Percentiles rank a stretch among this genome's conserved stretches.
phyloP scores from a whole-genome alignment of 345 rosid genomes.

The Hypericum perforatum region DNA sequence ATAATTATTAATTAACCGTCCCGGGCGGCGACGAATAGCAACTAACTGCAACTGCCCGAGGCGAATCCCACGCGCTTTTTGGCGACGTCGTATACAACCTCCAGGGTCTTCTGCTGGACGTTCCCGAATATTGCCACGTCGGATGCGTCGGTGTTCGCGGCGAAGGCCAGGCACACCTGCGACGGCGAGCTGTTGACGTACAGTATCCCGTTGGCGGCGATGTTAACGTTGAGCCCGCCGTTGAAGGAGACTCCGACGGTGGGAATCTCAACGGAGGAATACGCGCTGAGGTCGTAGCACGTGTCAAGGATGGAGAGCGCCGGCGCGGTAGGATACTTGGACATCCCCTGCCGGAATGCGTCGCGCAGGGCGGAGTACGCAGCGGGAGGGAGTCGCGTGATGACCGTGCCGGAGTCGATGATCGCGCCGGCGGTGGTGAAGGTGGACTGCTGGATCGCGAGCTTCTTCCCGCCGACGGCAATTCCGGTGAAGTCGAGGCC shows the following conservation, averaged over 20 bases:
- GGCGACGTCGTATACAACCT: slow-evolving; percentile 3
- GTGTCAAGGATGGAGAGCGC: slow-evolving; percentile 2
- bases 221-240: slow-evolving; percentile 9
- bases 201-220: background rate
- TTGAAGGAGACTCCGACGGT: slow-evolving; percentile 9
- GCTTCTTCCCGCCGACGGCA: slow-evolving; percentile 11
- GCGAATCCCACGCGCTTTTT: too few species aligned
- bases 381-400: slow-evolving; percentile 11
- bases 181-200: background rate
- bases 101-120: slow-evolving; percentile 2
- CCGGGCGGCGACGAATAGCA: too few species aligned
- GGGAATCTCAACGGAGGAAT: slow-evolving; percentile 9
- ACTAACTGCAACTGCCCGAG: too few species aligned
- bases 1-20: too few species aligned
- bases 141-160: background rate
- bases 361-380: slow-evolving; percentile 6
- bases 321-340: background rate
- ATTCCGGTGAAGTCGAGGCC: slow-evolving; percentile 15
- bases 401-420: slow-evolving; percentile 23
- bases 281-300: slow-evolving; percentile 12
- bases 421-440: background rate
- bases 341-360: slow-evolving; percentile 10
- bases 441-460: slow-evolving; percentile 1
- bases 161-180: slow-evolving; percentile 7
- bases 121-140: slow-evolving; percentile 5